Evolutionary conservation across 1,139 yeast genomes (phyloP).

Genomic region (Pichia sp.): DNA sequence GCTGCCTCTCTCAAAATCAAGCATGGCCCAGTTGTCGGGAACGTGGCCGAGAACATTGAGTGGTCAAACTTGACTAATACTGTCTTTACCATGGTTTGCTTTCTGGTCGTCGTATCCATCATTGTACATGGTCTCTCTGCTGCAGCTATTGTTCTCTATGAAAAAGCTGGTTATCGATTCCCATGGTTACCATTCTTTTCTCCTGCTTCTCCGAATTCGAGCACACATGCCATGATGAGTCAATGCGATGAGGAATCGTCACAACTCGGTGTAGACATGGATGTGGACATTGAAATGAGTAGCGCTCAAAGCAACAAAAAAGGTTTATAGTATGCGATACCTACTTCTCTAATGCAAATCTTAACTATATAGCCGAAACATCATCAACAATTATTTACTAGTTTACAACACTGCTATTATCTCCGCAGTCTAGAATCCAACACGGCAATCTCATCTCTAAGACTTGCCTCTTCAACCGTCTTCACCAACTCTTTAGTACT

Average conservation of each 20-base stretch:
- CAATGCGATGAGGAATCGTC: too few species aligned
- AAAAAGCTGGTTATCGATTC: too few species aligned
- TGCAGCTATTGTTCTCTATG: constrained; percentile 34
- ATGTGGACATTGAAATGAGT: too few species aligned
- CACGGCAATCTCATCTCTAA: constrained; percentile 47
- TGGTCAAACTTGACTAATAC: constrained; percentile 64
- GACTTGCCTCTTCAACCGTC: constrained; percentile 89
- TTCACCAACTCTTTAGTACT: constrained; percentile 93
- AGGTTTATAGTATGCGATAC: too few species aligned
- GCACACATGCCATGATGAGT: too few species aligned
- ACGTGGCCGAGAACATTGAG: constrained; percentile 46
- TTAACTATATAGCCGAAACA: background rate
- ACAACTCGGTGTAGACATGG: too few species aligned
- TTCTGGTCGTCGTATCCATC: constrained; percentile 77
- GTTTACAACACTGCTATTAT: too few species aligned
- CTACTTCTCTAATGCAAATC: too few species aligned
- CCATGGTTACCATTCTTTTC: too few species aligned
- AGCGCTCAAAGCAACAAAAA: too few species aligned
- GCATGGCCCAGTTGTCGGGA: constrained; percentile 50
- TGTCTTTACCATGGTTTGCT: constrained; percentile 87
- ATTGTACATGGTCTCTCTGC: constrained; percentile 94
- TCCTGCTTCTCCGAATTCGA: too few species aligned
- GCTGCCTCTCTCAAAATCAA: constrained; percentile 32
- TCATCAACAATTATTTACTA: background rate
- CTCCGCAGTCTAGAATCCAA: constrained; percentile 24